Evolutionary conservation across 768 basidiomycete species (phyloP).

Genomic region (Russula compacta): DNA sequence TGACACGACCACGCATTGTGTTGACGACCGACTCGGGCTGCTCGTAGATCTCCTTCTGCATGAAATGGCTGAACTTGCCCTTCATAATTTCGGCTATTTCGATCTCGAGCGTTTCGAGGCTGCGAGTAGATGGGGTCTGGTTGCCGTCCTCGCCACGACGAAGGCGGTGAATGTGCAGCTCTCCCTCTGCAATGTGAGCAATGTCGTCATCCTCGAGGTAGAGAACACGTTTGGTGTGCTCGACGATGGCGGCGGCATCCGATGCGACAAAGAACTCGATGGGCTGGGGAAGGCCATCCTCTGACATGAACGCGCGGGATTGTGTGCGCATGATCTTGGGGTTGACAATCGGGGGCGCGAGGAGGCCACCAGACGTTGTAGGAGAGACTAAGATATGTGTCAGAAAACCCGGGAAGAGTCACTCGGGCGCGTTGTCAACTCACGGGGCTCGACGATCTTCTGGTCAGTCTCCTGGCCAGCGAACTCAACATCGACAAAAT

Average conservation of each 20-base stretch:
- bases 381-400: conserved; percentile 28
- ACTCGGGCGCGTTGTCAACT: conserved; percentile 18
- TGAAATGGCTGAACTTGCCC: conserved; percentile 98
- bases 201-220: conserved; percentile 99
- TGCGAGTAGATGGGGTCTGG: conserved; percentile 66
- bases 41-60: conserved; percentile 99
- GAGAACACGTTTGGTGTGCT: conserved; percentile 97
- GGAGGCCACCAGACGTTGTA: conserved; percentile 48
- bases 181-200: conserved; percentile 93
- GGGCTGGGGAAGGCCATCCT: conserved; percentile 96
- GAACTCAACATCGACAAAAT: conserved; percentile 98
- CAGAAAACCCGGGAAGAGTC: conserved; percentile 23
- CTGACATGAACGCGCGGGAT: conserved; percentile 96
- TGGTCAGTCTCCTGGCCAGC: conserved; percentile 58
- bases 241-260: conserved; percentile 91
- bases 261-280: conserved; percentile 99
- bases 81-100: conserved; percentile 99
- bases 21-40: conserved; percentile 99
- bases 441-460: conserved; percentile 36
- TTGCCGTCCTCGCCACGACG: conserved; percentile 75
- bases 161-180: conserved; percentile 97
- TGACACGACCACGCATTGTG: conserved; percentile 99
- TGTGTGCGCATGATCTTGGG: conserved; percentile 88
- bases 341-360: conserved; percentile 55
- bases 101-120: conserved; percentile 95